Base-by-base conservation (phyloP, 176 grass and related monocot species). In the Aegilops tauschii region DNA sequence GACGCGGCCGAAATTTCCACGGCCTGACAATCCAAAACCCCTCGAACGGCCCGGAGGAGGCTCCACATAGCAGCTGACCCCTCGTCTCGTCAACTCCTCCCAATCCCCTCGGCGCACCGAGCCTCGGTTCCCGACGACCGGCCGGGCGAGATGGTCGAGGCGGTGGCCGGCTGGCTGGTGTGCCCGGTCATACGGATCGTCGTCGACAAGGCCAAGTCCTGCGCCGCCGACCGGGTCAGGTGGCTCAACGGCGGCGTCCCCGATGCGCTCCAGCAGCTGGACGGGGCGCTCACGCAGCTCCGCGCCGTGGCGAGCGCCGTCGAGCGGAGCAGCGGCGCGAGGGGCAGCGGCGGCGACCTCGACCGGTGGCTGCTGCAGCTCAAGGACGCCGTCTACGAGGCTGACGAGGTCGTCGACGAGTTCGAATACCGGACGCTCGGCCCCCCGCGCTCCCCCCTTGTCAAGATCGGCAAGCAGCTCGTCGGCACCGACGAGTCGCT, bases 321-420 rank as follows among this genome's bases (percentile, higher is more conserved):
- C 50, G 77, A 88, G 82, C 61, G 36, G 61, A 29, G 69, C 69
- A 12, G 14, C 49, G 65, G 58, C 45, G 18, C 27, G 8, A 62
- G 39, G 35, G 42, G 5, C 1, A 49, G 5, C 2, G 23, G 12
- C 17, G 35, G 4, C 29, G 11, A 77, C 32, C 84, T 84, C 49
- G 47, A 66, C 14, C 9, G 27, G 36, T 91, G 89, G 81, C 81
- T 91, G 27, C 85, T 58, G 30, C 70, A 64, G 69, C 82, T 91
- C 39, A 85, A 71, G 49, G 90, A 91, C 14, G 86, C 77, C 69
- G 82, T 87, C 12, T 81, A 72, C 86, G 86, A 91, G 35, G 82
- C 90, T 23, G 61, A 61, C 40, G 90, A 91, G 77, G 82, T 91
- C 37, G 21, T 91, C 82, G 90, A 91, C 63, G 77, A 81, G 37